Conservation (phyloP, 1,284 basidiomycete genomes). For the Coriolopsis trogii region DNA sequence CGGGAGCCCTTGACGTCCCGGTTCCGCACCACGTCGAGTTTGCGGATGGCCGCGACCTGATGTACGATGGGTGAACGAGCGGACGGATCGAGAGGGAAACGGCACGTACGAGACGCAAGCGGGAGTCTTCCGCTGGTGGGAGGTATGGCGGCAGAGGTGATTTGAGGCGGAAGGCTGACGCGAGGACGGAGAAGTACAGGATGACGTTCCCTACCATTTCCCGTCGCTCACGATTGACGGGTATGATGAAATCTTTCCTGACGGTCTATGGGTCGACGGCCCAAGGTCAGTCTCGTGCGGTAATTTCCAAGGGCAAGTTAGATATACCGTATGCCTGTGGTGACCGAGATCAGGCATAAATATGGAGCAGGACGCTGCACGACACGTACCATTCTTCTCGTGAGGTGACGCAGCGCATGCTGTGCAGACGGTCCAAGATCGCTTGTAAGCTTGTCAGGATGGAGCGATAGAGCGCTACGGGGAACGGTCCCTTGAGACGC, state of each 20-base stretch:
- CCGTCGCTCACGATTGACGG: constrained; percentile 83
- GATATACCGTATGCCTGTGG: constrained; percentile 74
- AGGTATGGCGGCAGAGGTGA: constrained; percentile 93
- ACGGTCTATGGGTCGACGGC: constrained; percentile 62
- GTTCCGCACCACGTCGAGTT: constrained; percentile 82
- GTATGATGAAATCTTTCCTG: constrained; percentile 84
- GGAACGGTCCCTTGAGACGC: constrained; percentile 92
- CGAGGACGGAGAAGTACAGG: constrained; percentile 87
- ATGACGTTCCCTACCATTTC: constrained; percentile 96
- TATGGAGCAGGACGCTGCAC: no score
- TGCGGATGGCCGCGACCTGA: constrained; percentile 80
- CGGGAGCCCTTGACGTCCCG: constrained; percentile 74
- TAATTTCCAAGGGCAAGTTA: no score
- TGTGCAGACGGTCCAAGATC: constrained; percentile 89
- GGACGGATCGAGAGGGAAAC: background rate
- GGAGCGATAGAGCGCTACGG: constrained; percentile 78
- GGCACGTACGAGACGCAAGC: constrained; percentile 75
- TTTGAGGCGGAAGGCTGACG: constrained; percentile 87
- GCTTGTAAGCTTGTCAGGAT: constrained; percentile 87
- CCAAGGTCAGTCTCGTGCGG: constrained; percentile 1
- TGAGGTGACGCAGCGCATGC: constrained; percentile 94
- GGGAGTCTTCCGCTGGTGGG: constrained; percentile 86
- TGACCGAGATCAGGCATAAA: background rate
- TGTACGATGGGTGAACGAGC: background rate
- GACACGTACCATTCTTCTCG: constrained; percentile 88